These are phyloP conservation scores for Neurospora terricola DNA, from an alignment of 495 filamentous ascomycete genomes.

Conservation along the genomic window DNA sequence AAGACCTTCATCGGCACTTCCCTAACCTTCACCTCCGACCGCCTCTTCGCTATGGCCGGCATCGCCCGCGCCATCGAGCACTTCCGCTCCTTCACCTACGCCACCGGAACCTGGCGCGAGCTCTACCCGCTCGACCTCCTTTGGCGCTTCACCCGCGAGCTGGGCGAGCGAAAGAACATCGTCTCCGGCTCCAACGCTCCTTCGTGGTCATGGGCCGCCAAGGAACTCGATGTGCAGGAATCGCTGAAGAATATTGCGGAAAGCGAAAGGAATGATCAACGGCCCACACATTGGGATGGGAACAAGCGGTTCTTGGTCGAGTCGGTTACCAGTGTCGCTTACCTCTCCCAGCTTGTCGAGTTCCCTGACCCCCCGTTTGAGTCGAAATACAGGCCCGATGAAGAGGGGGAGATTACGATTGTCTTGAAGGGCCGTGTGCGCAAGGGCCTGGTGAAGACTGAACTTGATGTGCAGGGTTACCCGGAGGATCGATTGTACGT, in stretches of 20 bases:
- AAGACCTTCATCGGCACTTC: not conserved
- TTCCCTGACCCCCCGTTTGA: not conserved
- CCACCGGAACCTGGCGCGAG: slow-evolving; percentile 13
- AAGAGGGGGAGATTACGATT: not conserved
- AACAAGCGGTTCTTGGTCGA: not conserved
- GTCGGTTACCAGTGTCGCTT: not conserved
- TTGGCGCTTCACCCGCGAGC: not conserved
- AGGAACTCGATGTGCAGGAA: not conserved
- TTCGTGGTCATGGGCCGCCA: not conserved
- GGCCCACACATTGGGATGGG: not conserved
- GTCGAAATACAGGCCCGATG: not conserved
- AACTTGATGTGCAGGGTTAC: not conserved
- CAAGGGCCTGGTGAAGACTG: not conserved
- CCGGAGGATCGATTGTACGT: not conserved
- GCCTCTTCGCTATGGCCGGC: slow-evolving; percentile 14
- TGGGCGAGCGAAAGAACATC: not conserved
- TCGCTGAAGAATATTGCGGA: not conserved
- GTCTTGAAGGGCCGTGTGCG: not conserved
- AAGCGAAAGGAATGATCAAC: not conserved
- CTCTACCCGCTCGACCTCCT: slow-evolving; percentile 4
- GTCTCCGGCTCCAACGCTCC: not conserved
- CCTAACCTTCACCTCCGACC: slow-evolving; percentile 11
- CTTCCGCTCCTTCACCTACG: slow-evolving; percentile 7
- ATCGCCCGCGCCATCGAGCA: slow-evolving; percentile 10
- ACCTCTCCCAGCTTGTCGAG: not conserved